Base-by-base conservation (phyloP, 1,139 yeast genomes). In the Geotrichum reessii region DNA sequence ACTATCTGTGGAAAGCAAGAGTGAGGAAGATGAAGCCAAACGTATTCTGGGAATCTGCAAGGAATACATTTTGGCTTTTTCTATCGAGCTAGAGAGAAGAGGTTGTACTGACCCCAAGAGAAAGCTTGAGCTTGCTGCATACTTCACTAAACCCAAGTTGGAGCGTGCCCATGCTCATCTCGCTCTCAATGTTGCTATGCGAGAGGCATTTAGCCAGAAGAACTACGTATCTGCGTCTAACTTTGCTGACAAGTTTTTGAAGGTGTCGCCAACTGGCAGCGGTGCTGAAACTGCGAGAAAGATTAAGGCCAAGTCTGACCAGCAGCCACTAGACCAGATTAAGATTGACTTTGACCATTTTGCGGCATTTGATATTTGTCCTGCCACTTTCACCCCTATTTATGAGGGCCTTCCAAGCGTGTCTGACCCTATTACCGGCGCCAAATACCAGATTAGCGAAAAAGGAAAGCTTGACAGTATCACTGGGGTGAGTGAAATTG, bases 161-260 rank as follows among this genome's bases (percentile, higher is more conserved):
- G 91, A 88, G 66, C 85, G 88, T 52, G 85, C 86, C 6, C 99
- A 95, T 73, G 83, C 85, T 63, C 81, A 87, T 58, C 86, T 91
- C 69, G 97, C 99, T 11, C 79, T 91, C 67, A 95, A 90, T 72
- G 96, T 91, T 61, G 99, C 99, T 47, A 88, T 93, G 95, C 84
- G 88, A 55, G 95, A 89, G 75, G 84, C 95, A 44, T 90, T 88
- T 79, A 88, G 87, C 70, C 80, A 86, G 71, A 91, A 91, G 73
- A 93, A 95, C 74, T 92, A 75, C 74, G 87, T 92, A 8, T 83
- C 89, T 65, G 97, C 99, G 1, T 84, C 96, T 8, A 85, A 85
- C 69, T 95, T 95, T 78, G 99, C 99, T 0, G 79, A 81, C 40
- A 92, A 90, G 73, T 85, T 88, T 68, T 78, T 95, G 69, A 80